phyloP scores from a whole-genome alignment of 2,329 filamentous ascomycete genomes.

The Sporothrix inflata region DNA sequence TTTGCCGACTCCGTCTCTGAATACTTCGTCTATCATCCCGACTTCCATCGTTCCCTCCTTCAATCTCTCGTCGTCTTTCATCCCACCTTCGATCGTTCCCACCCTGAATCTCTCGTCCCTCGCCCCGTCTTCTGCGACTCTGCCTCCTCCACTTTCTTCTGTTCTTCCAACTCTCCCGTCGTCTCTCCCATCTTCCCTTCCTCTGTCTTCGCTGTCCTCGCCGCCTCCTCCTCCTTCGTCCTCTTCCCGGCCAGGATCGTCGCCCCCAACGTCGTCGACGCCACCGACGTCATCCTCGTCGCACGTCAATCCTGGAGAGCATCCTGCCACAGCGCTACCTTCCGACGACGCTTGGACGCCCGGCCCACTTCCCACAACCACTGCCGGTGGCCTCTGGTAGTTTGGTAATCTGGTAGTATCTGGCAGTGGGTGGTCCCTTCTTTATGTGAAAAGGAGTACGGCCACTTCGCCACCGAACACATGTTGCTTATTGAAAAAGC shows the following conservation, averaged over 20 bases:
- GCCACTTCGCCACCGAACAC: no score
- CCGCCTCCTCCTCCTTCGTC: neutral
- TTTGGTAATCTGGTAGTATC: neutral
- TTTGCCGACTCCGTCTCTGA: neutral
- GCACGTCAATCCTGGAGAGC: neutral
- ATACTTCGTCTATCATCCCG: neutral
- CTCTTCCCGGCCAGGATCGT: neutral
- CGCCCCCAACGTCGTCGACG: neutral
- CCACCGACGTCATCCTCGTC: neutral
- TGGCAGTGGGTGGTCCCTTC: neutral
- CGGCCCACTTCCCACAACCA: neutral
- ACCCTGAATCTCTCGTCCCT: neutral
- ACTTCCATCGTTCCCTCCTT: neutral
- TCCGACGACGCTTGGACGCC: neutral
- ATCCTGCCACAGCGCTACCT: neutral
- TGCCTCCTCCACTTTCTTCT: neutral
- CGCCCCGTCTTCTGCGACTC: neutral
- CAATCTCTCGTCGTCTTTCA: neutral
- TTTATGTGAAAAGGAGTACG: no score
- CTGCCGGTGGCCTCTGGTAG: neutral
- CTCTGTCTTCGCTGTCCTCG: neutral
- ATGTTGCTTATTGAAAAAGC: no score
- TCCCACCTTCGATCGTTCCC: neutral
- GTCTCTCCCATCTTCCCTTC: neutral
- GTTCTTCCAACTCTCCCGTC: neutral